These are phyloP conservation scores for Podospora didyma DNA, from an alignment of 495 filamentous ascomycete genomes.

Conservation along the genomic window DNA sequence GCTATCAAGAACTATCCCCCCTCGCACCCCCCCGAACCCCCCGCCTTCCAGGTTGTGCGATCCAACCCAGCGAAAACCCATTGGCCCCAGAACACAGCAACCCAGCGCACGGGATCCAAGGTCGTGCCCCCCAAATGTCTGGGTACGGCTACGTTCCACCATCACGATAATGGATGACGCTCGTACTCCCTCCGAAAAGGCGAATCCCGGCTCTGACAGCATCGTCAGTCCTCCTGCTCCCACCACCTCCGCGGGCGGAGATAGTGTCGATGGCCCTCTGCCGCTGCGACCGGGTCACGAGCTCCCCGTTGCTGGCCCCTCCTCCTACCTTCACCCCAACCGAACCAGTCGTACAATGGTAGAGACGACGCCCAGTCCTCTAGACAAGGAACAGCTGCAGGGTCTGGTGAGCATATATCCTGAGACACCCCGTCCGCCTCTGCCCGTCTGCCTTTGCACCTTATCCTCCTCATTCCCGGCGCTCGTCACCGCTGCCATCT, in stretches of 20 bases:
- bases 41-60: too few relatives aligned
- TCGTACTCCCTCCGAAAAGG: slow-evolving; percentile 28
- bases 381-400: slow-evolving; percentile 89
- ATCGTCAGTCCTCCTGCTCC: slow-evolving; percentile 12
- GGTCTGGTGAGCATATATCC: slow-evolving; percentile 68
- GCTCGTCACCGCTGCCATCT: not conserved
- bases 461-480: slow-evolving; percentile 3
- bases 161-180: slow-evolving; percentile 35
- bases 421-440: slow-evolving; percentile 21
- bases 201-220: slow-evolving; percentile 25
- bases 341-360: slow-evolving; percentile 46
- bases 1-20: too few relatives aligned
- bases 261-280: slow-evolving; percentile 23
- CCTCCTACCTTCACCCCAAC: slow-evolving; percentile 76
- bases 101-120: too few relatives aligned
- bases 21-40: too few relatives aligned
- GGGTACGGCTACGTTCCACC: slow-evolving; percentile 22
- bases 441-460: slow-evolving; percentile 4
- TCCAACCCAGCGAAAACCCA: too few relatives aligned
- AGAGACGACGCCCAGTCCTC: slow-evolving; percentile 60
- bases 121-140: not conserved
- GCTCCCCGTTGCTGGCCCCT: slow-evolving; percentile 68
- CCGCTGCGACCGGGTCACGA: slow-evolving; percentile 44
- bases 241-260: slow-evolving; percentile 15
- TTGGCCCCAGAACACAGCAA: too few relatives aligned